phyloP scores from a whole-genome alignment of 805 yeast species.

The Lipomyces yamanashiensis region DNA sequence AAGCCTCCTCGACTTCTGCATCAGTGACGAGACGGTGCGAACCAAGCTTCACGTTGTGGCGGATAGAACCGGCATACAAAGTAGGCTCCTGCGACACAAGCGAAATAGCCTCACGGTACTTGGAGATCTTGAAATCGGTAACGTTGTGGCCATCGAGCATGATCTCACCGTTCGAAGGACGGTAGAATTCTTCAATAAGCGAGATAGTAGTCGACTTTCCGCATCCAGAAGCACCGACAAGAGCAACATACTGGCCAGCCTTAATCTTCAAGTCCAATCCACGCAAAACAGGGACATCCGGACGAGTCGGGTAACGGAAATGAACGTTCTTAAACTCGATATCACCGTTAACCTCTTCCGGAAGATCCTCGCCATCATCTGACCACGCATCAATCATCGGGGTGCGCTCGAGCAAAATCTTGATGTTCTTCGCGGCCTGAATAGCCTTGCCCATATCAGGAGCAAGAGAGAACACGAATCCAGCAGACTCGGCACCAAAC shows the following conservation, averaged over 20 bases:
- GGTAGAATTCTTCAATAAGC: slow-evolving; percentile 57
- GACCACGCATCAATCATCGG: slow-evolving; percentile 48
- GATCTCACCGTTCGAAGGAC: slow-evolving; percentile 55
- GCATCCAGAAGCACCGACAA: slow-evolving; percentile 84
- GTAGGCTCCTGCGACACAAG: slow-evolving; percentile 63
- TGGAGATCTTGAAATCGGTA: slow-evolving; percentile 53
- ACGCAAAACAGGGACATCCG: slow-evolving; percentile 41
- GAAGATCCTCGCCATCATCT: slow-evolving; percentile 41
- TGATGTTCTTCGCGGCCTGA: slow-evolving; percentile 46
- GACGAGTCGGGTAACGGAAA: slow-evolving; percentile 44
- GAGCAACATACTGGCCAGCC: slow-evolving; percentile 83
- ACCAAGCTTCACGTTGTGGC: slow-evolving; percentile 61
- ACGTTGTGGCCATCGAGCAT: slow-evolving; percentile 59
- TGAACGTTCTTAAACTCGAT: slow-evolving; percentile 54
- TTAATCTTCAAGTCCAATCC: slow-evolving; percentile 51
- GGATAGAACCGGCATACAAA: slow-evolving; percentile 68
- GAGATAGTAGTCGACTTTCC: slow-evolving; percentile 55
- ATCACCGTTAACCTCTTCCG: slow-evolving; percentile 51
- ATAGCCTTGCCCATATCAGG: slow-evolving; percentile 53
- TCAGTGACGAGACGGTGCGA: slow-evolving; percentile 44
- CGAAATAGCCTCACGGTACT: slow-evolving; percentile 58
- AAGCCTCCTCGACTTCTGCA: slow-evolving; percentile 50
- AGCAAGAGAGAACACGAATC: slow-evolving; percentile 50
- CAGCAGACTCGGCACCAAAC: slow-evolving; percentile 53
- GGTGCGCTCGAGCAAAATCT: slow-evolving; percentile 43